phyloP scores from a whole-genome alignment of 495 filamentous ascomycete species.

The Talaromyces liani region DNA sequence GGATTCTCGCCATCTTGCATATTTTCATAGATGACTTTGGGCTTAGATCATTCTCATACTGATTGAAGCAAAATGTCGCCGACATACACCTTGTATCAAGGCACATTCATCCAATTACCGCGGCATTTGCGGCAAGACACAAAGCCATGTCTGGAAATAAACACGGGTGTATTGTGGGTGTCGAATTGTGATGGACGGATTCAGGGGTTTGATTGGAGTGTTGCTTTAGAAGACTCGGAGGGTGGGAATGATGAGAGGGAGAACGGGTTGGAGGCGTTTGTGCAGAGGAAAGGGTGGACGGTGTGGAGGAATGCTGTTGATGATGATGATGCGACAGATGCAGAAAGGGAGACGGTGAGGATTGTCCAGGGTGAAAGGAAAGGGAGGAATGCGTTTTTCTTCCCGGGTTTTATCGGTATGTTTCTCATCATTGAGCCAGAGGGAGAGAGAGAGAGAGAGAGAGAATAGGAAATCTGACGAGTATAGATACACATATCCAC shows the following conservation, averaged over 20 bases:
- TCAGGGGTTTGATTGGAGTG: conserved; percentile 26
- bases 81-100: conserved; percentile 31
- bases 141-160: conserved; percentile 22
- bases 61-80: conserved; percentile 12
- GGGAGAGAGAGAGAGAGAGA: neutral
- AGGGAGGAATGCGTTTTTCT: conserved; percentile 62
- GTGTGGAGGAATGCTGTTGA: conserved; percentile 8
- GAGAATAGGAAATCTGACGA: neutral
- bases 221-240: conserved; percentile 34
- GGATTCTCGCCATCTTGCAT: too few relatives aligned
- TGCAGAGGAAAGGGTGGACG: conserved; percentile 39
- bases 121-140: conserved; percentile 10
- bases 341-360: conserved; percentile 12
- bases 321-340: neutral
- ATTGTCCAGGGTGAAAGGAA: conserved; percentile 23
- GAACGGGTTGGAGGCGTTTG: conserved; percentile 30
- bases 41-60: neutral
- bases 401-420: conserved; percentile 85
- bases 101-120: conserved; percentile 41
- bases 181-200: conserved; percentile 56
- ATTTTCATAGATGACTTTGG: too few relatives aligned
- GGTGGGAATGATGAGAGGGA: conserved; percentile 17
- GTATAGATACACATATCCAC: conserved; percentile 83
- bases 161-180: conserved; percentile 59
- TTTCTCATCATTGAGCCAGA: conserved; percentile 9